These are phyloP conservation scores for Mycena haematopus DNA, from an alignment of 768 basidiomycete genomes.

Conservation along the genomic window DNA sequence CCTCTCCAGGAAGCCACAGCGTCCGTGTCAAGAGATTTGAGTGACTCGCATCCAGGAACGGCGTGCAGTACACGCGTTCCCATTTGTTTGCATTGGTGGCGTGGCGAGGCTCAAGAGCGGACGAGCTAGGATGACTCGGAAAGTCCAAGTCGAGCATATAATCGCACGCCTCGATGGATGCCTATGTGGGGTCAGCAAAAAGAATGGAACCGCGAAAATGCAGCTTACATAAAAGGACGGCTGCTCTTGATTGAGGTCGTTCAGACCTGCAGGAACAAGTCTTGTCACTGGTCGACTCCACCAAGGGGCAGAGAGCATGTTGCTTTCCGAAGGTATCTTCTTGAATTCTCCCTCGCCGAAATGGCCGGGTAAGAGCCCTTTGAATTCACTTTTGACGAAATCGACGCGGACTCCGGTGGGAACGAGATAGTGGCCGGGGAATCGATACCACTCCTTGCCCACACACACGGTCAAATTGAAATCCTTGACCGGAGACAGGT, in stretches of 20 bases:
- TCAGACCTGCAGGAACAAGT: slow-evolving; percentile 68
- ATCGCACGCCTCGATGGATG: slow-evolving; percentile 75
- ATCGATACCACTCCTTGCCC: slow-evolving; percentile 96
- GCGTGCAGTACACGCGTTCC: slow-evolving; percentile 81
- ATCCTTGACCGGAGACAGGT: slow-evolving; percentile 69
- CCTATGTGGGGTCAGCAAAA: slow-evolving; percentile 48
- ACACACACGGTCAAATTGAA: slow-evolving; percentile 83
- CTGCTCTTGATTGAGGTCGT: slow-evolving; percentile 88
- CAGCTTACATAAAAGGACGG: slow-evolving; percentile 72
- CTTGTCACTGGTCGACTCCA: slow-evolving; percentile 61
- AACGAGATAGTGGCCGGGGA: slow-evolving; percentile 88
- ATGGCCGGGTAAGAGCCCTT: slow-evolving; percentile 86
- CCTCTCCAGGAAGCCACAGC: slow-evolving; percentile 78
- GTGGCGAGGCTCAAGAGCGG: slow-evolving; percentile 81
- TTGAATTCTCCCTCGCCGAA: slow-evolving; percentile 56
- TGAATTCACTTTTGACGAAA: slow-evolving; percentile 92
- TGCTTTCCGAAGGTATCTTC: slow-evolving; percentile 34
- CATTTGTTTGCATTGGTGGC: slow-evolving; percentile 67
- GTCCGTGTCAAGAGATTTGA: slow-evolving; percentile 76
- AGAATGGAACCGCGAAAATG: slow-evolving; percentile 2
- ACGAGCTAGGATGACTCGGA: slow-evolving; percentile 65
- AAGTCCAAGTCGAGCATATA: slow-evolving; percentile 93
- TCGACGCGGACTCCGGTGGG: slow-evolving; percentile 83
- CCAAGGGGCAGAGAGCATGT: slow-evolving; percentile 28
- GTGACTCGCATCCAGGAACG: slow-evolving; percentile 83